These are phyloP conservation scores for Takashimella koratensis DNA, from an alignment of 1,284 basidiomycete species.

Conservation along the genomic window DNA sequence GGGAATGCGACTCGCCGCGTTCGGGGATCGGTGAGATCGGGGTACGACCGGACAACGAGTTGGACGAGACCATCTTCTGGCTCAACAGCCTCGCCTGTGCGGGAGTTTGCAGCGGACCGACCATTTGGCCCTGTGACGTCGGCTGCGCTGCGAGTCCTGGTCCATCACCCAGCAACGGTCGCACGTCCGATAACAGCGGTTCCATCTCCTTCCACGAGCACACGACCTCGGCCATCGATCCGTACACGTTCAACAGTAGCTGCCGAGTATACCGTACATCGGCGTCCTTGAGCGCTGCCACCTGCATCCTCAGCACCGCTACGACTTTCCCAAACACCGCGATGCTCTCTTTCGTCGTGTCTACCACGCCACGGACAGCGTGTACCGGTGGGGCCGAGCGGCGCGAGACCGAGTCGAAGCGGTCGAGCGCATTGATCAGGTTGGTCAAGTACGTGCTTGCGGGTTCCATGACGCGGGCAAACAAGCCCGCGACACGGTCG, in stretches of 20 bases:
- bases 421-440: slow-evolving; percentile 84
- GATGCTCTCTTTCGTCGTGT: slow-evolving; percentile 80
- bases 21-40: slow-evolving; percentile 49
- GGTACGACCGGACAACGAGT: slow-evolving; percentile 18
- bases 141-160: slow-evolving; percentile 34
- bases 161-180: slow-evolving; percentile 58
- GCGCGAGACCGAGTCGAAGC: slow-evolving; percentile 81
- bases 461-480: slow-evolving; percentile 79
- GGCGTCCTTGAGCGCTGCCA: slow-evolving; percentile 60
- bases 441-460: slow-evolving; percentile 77
- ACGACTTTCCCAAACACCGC: slow-evolving; percentile 82
- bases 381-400: slow-evolving; percentile 59
- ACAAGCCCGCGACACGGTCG: slow-evolving; percentile 75
- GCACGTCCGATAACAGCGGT: slow-evolving; percentile 68
- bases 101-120: not conserved
- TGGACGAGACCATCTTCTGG: slow-evolving; percentile 25
- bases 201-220: slow-evolving; percentile 78
- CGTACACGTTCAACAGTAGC: slow-evolving; percentile 82
- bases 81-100: slow-evolving; percentile 7
- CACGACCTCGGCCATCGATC: slow-evolving; percentile 82
- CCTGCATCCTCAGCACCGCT: slow-evolving; percentile 73
- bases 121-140: not conserved
- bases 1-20: slow-evolving; percentile 40
- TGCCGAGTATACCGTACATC: slow-evolving; percentile 87
- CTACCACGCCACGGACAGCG: slow-evolving; percentile 74